Conservation (phyloP, 73 alveolate species). For the Symbiodinium pilosum region DNA sequence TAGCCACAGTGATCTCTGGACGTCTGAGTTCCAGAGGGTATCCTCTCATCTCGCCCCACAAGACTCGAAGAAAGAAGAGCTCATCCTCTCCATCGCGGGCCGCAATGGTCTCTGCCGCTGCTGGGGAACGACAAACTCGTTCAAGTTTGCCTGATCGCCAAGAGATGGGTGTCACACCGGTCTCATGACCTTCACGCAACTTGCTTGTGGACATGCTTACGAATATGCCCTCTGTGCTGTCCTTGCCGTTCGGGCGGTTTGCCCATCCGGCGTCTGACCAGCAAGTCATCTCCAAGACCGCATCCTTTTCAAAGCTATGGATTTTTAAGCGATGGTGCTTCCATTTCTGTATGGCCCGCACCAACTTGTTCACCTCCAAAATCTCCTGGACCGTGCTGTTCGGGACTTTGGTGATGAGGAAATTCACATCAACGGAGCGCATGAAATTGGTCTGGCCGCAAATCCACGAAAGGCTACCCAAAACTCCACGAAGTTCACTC, state of each 20-base stretch:
- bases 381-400: background rate
- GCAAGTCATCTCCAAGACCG: background rate
- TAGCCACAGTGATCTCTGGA: background rate
- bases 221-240: background rate
- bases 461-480: conserved; percentile 17
- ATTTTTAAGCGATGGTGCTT: too few species aligned
- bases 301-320: background rate
- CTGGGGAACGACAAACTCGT: conserved; percentile 4
- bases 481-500: background rate
- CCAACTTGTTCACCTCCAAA: background rate
- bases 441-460: conserved; percentile 6
- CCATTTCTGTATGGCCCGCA: background rate
- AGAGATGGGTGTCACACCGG: background rate
- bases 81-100: background rate
- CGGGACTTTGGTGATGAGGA: background rate
- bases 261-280: conserved; percentile 38
- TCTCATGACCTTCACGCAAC: background rate
- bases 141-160: conserved; percentile 14
- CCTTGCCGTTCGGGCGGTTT: conserved; percentile 5
- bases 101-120: background rate
- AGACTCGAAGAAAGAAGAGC: background rate
- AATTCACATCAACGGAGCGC: background rate
- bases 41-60: conserved; percentile 11
- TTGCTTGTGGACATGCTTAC: background rate
- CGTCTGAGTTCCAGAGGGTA: background rate